Percentiles rank a stretch among this genome's conserved stretches.
Evolutionary conservation across 2,329 filamentous ascomycete genomes (phyloP).

Genomic region (Aspergillus bombycis): DNA sequence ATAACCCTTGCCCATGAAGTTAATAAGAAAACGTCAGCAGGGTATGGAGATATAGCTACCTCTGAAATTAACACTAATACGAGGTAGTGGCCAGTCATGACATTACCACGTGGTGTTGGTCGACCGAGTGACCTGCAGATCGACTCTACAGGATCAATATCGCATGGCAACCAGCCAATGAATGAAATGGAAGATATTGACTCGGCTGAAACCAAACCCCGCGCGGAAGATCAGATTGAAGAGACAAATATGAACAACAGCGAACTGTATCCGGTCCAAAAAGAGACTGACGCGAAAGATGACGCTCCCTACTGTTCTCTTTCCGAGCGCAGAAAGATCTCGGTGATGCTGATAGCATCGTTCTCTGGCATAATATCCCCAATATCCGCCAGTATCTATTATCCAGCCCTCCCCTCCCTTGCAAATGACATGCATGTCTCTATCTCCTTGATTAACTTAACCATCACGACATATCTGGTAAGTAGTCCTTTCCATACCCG

Average conservation of each 20-base stretch:
- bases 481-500: not conserved
- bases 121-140: not conserved
- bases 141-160: not conserved
- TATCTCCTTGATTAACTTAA: conserved; percentile 48
- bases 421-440: conserved; percentile 44
- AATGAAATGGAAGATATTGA: not conserved
- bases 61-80: not conserved
- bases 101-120: not conserved
- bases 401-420: conserved; percentile 35
- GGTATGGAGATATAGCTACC: not conserved
- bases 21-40: not conserved
- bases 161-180: not conserved
- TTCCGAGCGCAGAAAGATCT: conserved; percentile 8
- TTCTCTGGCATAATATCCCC: conserved; percentile 24
- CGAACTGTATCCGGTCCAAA: not conserved
- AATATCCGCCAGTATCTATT: conserved; percentile 35
- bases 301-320: conserved; percentile 10
- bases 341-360: conserved; percentile 8
- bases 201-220: too few species aligned
- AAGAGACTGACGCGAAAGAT: not conserved
- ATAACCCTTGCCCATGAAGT: not conserved
- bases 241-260: not conserved
- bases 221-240: not conserved
- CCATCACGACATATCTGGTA: conserved; percentile 54
- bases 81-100: not conserved